phyloP scores from a whole-genome alignment of 441 rosid genomes.

The Mallotus repandus region DNA sequence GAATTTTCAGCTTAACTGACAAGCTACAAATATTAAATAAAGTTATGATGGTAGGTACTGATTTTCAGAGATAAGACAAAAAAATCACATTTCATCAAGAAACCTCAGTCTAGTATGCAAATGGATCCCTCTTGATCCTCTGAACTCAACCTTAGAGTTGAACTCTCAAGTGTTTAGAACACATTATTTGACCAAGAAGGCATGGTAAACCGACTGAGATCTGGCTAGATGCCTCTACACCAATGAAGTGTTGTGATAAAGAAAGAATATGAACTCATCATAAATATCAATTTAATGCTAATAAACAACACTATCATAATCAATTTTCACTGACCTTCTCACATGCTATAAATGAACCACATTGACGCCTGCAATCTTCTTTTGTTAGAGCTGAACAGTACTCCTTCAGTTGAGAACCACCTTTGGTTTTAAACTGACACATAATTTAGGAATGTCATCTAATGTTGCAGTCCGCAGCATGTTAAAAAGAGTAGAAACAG shows the following conservation, averaged over 20 bases:
- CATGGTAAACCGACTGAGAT: neutral
- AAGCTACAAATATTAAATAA: neutral
- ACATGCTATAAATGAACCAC: constrained; percentile 77
- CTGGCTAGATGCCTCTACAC: neutral
- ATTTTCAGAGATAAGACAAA: neutral
- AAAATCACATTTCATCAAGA: neutral
- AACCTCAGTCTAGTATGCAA: neutral
- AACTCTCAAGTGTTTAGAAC: neutral
- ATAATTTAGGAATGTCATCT: constrained; percentile 21
- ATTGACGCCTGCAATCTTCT: constrained; percentile 91
- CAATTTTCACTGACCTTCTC: constrained; percentile 59
- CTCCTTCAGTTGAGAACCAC: constrained; percentile 94
- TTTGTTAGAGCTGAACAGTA: constrained; percentile 87
- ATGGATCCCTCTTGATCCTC: neutral
- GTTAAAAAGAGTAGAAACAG: neutral
- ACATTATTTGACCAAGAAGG: neutral
- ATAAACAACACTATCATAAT: neutral
- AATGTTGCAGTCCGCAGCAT: constrained; percentile 1
- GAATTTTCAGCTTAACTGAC: neutral
- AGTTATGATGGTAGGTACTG: neutral
- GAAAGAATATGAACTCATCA: neutral
- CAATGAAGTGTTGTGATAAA: neutral
- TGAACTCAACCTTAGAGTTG: neutral
- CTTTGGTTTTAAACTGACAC: constrained; percentile 91
- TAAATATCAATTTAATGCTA: neutral